Percentiles rank a stretch among this genome's conserved stretches.
These are phyloP conservation scores for Verticillium klebahnii DNA, from an alignment of 2,329 filamentous ascomycete genomes.

Conservation along the genomic window DNA sequence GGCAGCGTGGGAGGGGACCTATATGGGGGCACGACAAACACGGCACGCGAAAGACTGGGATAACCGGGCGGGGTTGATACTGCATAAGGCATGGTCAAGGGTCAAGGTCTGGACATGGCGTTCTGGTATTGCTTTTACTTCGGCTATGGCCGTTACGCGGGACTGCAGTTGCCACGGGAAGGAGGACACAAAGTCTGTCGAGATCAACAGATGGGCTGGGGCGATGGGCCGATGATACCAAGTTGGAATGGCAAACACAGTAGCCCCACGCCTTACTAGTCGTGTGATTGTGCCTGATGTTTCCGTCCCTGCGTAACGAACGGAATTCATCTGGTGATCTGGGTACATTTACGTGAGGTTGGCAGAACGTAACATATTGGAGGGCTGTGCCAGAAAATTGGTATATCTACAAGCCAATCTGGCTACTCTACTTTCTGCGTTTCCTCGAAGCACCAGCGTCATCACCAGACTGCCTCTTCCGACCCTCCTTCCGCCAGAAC, in stretches of 20 bases:
- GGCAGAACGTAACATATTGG: background rate
- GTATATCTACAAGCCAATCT: background rate
- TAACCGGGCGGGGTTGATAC: background rate
- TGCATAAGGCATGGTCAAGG: background rate
- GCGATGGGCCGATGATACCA: background rate
- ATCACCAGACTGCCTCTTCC: constrained; percentile 49
- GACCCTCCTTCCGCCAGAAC: constrained; percentile 88
- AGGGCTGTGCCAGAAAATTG: background rate
- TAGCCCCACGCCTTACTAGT: background rate
- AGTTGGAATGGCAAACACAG: background rate
- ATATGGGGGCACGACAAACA: background rate
- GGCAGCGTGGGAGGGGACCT: background rate
- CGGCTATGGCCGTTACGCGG: background rate
- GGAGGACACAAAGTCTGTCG: background rate
- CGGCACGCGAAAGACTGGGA: background rate
- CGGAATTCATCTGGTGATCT: background rate
- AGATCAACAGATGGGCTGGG: background rate
- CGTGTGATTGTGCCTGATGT: too few species aligned
- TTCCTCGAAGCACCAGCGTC: constrained; percentile 29
- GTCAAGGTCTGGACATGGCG: background rate
- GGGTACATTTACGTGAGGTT: background rate
- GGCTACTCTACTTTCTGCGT: constrained; percentile 10
- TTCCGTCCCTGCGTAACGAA: too few species aligned
- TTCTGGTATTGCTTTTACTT: background rate
- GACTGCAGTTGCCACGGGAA: background rate